Conservation (phyloP, 2,329 filamentous ascomycete species). For the Fusarium sp. region DNA sequence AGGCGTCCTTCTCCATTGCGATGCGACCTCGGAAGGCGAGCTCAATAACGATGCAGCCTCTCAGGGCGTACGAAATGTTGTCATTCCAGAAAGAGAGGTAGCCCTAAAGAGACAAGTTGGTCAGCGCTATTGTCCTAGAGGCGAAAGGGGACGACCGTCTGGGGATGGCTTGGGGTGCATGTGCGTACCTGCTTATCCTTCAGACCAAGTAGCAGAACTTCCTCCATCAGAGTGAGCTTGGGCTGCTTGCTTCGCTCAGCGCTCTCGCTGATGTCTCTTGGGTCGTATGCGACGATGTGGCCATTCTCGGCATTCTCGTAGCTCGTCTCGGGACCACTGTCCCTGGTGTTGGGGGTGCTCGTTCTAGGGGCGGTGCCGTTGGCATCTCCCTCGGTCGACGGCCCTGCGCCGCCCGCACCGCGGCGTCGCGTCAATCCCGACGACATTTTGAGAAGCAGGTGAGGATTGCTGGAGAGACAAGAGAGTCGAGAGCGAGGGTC, state of each 20-base stretch:
- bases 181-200: constrained; percentile 94
- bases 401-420: constrained; percentile 79
- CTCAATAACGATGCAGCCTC: constrained; percentile 98
- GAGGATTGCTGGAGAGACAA: constrained; percentile 20
- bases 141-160: constrained; percentile 10
- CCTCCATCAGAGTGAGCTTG: constrained; percentile 98
- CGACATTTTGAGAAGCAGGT: constrained; percentile 44
- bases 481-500: constrained; percentile 19
- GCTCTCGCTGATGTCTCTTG: constrained; percentile 96
- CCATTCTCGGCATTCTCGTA: constrained; percentile 96
- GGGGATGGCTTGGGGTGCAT: constrained; percentile 18
- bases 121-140: constrained; percentile 16
- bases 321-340: constrained; percentile 79
- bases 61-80: constrained; percentile 98
- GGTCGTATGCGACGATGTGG: constrained; percentile 98
- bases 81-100: constrained; percentile 99
- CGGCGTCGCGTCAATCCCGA: constrained; percentile 76
- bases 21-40: constrained; percentile 95
- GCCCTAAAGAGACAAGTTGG: constrained; percentile 70
- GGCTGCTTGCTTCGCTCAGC: constrained; percentile 97
- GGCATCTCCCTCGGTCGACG: constrained; percentile 70
- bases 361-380: constrained; percentile 68
- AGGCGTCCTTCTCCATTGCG: constrained; percentile 98
- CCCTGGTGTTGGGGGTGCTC: constrained; percentile 69
- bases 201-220: constrained; percentile 92